Evolutionary conservation across 2,329 filamentous ascomycete genomes (phyloP).

Genomic region (Aspergillus pseudoviridinutans): DNA sequence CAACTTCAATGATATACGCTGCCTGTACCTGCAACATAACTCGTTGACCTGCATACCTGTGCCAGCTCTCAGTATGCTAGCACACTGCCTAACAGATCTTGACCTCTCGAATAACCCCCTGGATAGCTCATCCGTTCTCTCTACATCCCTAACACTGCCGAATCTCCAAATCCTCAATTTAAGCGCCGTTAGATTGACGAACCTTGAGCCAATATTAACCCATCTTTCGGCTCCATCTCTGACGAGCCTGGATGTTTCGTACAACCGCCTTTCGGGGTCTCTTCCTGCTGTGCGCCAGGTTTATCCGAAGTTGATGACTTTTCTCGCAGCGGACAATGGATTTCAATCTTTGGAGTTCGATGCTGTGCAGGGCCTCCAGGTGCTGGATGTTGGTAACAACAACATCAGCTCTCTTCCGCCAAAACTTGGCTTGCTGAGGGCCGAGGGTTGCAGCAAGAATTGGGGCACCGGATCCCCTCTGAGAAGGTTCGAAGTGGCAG

Average conservation of each 20-base stretch:
- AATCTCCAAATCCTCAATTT: constrained; percentile 74
- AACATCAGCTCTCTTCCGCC: constrained; percentile 79
- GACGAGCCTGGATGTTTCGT: constrained; percentile 72
- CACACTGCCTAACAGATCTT: constrained; percentile 65
- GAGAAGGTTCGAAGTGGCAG: constrained; percentile 70
- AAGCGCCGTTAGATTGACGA: constrained; percentile 67
- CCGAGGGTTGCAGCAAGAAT: constrained; percentile 40
- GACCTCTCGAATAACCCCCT: constrained; percentile 74
- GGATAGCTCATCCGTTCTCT: constrained; percentile 61
- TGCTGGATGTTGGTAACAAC: constrained; percentile 79
- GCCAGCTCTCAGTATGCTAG: constrained; percentile 64
- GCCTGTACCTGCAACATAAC: constrained; percentile 73
- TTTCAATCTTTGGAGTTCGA: constrained; percentile 70
- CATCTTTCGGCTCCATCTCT: constrained; percentile 70
- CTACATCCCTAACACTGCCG: constrained; percentile 64
- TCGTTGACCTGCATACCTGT: constrained; percentile 66
- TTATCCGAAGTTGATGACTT: constrained; percentile 67
- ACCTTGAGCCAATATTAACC: constrained; percentile 61
- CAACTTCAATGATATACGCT: constrained; percentile 47
- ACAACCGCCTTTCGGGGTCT: constrained; percentile 69
- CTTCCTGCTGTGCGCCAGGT: constrained; percentile 63
- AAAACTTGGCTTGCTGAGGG: constrained; percentile 71
- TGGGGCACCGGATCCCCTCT: constrained; percentile 46
- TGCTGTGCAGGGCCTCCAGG: constrained; percentile 66
- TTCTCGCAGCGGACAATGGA: constrained; percentile 76